Conservation (phyloP, 176 grass and related monocot genomes). For the Zea luxurians region DNA sequence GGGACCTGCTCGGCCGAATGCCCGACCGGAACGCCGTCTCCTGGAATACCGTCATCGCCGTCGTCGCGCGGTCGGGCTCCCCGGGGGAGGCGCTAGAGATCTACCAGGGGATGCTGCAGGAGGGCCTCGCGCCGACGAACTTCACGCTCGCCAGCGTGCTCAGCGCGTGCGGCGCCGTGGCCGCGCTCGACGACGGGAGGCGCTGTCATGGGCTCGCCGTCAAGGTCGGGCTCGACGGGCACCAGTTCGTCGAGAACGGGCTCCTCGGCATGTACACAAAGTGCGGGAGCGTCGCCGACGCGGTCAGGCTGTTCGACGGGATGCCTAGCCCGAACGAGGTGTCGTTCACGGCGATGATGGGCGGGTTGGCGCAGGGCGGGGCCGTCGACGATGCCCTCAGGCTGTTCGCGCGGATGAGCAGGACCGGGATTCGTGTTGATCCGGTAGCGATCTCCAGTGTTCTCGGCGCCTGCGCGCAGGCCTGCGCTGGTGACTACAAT, state of each 20-base stretch:
- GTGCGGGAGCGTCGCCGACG: slow-evolving; percentile 45
- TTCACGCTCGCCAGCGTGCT: slow-evolving; percentile 84
- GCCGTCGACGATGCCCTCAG: slow-evolving; percentile 56
- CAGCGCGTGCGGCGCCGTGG: slow-evolving; percentile 60
- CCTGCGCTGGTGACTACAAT: slow-evolving; percentile 31
- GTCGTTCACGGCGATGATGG: slow-evolving; percentile 87
- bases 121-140: slow-evolving; percentile 61
- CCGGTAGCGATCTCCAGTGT: slow-evolving; percentile 69
- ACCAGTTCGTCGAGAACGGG: slow-evolving; percentile 76
- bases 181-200: slow-evolving; percentile 53
- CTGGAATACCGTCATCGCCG: slow-evolving; percentile 78
- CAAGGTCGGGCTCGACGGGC: slow-evolving; percentile 58
- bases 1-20: slow-evolving; percentile 67
- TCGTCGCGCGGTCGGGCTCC: slow-evolving; percentile 40
- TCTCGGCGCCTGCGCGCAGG: slow-evolving; percentile 55
- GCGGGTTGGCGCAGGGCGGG: slow-evolving; percentile 58
- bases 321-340: slow-evolving; percentile 71
- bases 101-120: slow-evolving; percentile 52
- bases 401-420: slow-evolving; percentile 71
- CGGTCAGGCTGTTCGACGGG: slow-evolving; percentile 56
- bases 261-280: slow-evolving; percentile 74
- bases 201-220: slow-evolving; percentile 61
- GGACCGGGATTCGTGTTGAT: slow-evolving; percentile 58
- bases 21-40: slow-evolving; percentile 66
- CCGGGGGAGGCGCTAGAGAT: slow-evolving; percentile 54